phyloP scores from a whole-genome alignment of 2,329 filamentous ascomycete genomes.

The Pyrenophora tritici-repentis region DNA sequence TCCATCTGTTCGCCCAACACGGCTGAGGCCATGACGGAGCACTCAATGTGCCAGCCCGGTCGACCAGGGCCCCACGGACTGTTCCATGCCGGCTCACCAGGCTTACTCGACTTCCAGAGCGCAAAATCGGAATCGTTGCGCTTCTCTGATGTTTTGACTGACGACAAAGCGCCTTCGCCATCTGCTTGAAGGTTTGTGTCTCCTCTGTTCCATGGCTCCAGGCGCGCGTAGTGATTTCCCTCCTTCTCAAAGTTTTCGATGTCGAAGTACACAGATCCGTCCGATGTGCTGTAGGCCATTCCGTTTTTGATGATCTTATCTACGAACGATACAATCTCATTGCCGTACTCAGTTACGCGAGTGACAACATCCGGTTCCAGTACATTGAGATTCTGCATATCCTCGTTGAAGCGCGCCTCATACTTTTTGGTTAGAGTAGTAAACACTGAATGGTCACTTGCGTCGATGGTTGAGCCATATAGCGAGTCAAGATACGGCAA shows the following conservation, averaged over 20 bases:
- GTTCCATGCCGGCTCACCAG: constrained; percentile 88
- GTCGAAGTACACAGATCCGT: constrained; percentile 94
- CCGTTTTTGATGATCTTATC: constrained; percentile 81
- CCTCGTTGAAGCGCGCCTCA: constrained; percentile 84
- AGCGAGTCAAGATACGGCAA: constrained; percentile 78
- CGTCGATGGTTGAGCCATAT: constrained; percentile 61
- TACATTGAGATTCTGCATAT: constrained; percentile 87
- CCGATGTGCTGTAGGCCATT: constrained; percentile 75
- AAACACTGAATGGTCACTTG: constrained; percentile 75
- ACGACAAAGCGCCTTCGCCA: constrained; percentile 79
- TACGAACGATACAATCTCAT: constrained; percentile 84
- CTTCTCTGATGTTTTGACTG: constrained; percentile 65
- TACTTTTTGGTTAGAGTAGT: constrained; percentile 84
- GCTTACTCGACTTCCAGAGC: constrained; percentile 90
- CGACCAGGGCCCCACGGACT: constrained; percentile 86
- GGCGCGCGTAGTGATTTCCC: constrained; percentile 81
- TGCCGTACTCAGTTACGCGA: constrained; percentile 89
- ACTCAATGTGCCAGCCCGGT: constrained; percentile 97
- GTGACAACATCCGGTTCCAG: constrained; percentile 80
- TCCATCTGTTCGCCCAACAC: constrained; percentile 85
- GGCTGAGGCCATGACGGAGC: constrained; percentile 92
- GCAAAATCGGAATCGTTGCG: constrained; percentile 83
- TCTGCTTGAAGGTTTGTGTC: constrained; percentile 84
- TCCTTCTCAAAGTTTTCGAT: constrained; percentile 79
- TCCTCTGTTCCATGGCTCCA: constrained; percentile 83